Conservation (phyloP, 2,329 filamentous ascomycete genomes). For the Drechslerella coelobrocha region DNA sequence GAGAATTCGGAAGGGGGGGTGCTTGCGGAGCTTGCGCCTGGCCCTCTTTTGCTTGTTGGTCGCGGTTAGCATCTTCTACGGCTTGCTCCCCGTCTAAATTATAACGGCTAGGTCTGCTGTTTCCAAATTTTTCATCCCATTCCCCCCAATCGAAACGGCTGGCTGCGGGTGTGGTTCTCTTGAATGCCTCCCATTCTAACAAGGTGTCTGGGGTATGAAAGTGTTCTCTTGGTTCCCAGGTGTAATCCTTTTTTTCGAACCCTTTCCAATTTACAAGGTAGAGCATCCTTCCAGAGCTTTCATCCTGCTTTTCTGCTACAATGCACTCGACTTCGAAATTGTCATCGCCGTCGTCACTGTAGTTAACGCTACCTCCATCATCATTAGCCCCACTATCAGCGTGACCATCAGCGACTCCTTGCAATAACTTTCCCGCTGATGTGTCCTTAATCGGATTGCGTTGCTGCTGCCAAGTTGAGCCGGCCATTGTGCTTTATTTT, state of each 20-base stretch:
- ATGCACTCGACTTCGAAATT: constrained; percentile 67
- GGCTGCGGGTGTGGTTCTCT: constrained; percentile 56
- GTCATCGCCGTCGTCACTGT: constrained; percentile 58
- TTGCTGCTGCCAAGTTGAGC: neutral
- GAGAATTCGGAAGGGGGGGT: no score
- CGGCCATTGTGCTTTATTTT: neutral
- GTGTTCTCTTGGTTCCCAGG: constrained; percentile 63
- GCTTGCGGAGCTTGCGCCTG: no score
- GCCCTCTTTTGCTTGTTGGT: no score
- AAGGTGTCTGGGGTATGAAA: constrained; percentile 59
- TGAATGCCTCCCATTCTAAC: constrained; percentile 58
- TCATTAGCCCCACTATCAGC: neutral
- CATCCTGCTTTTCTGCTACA: constrained; percentile 60
- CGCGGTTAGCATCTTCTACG: no score
- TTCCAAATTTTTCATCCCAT: constrained; percentile 55
- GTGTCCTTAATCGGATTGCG: no score
- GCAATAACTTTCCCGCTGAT: constrained; percentile 7
- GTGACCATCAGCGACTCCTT: neutral
- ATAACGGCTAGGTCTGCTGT: neutral
- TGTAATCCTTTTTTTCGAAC: constrained; percentile 66
- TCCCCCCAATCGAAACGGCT: constrained; percentile 53
- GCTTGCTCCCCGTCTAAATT: neutral
- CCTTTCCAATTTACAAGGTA: constrained; percentile 72
- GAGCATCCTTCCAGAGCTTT: constrained; percentile 56
- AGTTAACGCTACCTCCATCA: constrained; percentile 8